phyloP scores from a whole-genome alignment of 768 basidiomycete species.

The Coprinellus aureogranulatus region DNA sequence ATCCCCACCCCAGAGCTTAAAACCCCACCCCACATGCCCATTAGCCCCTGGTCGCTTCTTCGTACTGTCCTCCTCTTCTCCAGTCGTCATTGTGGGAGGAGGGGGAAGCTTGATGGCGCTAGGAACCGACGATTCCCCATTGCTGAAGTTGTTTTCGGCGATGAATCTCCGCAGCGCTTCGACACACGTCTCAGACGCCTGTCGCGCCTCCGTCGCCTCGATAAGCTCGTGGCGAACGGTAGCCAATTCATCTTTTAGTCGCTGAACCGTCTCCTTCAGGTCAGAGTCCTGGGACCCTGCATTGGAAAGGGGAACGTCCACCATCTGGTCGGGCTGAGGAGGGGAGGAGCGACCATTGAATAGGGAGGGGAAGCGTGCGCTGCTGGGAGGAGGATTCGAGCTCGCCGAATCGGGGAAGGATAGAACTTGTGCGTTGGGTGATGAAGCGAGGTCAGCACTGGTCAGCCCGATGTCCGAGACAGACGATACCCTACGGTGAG shows the following conservation, averaged over 20 bases:
- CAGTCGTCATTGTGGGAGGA: slow-evolving; percentile 38
- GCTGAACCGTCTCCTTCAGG: slow-evolving; percentile 63
- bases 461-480: slow-evolving; percentile 57
- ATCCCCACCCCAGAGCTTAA: slow-evolving; percentile 58
- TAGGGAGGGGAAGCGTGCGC: slow-evolving; percentile 41
- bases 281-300: slow-evolving; percentile 48
- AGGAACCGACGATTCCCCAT: slow-evolving; percentile 14
- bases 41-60: slow-evolving; percentile 25
- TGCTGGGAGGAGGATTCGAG: slow-evolving; percentile 21
- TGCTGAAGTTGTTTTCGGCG: slow-evolving; percentile 66
- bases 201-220: slow-evolving; percentile 79
- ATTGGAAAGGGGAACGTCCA: slow-evolving; percentile 37
- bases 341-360: slow-evolving; percentile 49
- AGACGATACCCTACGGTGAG: slow-evolving; percentile 72
- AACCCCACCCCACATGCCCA: slow-evolving; percentile 52
- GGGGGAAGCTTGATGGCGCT: slow-evolving; percentile 39
- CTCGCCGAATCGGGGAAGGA: slow-evolving; percentile 36
- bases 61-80: slow-evolving; percentile 31
- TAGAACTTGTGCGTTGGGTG: slow-evolving; percentile 32
- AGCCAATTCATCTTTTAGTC: slow-evolving; percentile 53
- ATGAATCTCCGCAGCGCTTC: slow-evolving; percentile 82
- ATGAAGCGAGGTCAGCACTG: slow-evolving; percentile 31
- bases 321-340: slow-evolving; percentile 30
- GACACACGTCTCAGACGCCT: slow-evolving; percentile 85
- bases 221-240: slow-evolving; percentile 32